Evolutionary conservation across 345 rosid species (phyloP).

Genomic region (Citrus reticulata): DNA sequence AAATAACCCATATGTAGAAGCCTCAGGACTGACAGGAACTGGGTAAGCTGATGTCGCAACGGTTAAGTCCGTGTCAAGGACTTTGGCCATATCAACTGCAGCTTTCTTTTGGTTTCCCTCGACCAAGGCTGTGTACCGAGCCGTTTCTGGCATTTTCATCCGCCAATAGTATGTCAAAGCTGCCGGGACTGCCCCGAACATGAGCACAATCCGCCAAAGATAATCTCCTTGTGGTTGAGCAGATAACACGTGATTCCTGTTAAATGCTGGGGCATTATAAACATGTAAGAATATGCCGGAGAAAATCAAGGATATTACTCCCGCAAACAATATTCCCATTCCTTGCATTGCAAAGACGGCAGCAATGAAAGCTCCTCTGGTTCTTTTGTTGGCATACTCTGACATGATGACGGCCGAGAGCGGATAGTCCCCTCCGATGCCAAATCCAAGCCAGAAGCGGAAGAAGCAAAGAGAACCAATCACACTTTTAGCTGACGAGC

Average conservation of each 20-base stretch:
- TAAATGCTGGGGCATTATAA: slow-evolving; percentile 23
- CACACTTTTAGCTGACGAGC: slow-evolving; percentile 42
- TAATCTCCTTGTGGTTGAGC: slow-evolving; percentile 59
- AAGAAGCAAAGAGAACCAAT: slow-evolving; percentile 66
- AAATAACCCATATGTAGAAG: slow-evolving; percentile 36
- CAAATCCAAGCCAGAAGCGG: slow-evolving; percentile 84
- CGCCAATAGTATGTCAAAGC: slow-evolving; percentile 73
- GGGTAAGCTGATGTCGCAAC: slow-evolving; percentile 4
- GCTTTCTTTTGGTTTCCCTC: slow-evolving; percentile 59
- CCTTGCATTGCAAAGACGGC: slow-evolving; percentile 88
- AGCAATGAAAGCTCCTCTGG: slow-evolving; percentile 69
- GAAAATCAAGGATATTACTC: slow-evolving; percentile 50
- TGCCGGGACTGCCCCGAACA: slow-evolving; percentile 80
- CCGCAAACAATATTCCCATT: slow-evolving; percentile 58
- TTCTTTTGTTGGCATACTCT: slow-evolving; percentile 63
- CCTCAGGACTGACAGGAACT: background rate
- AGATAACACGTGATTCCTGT: slow-evolving; percentile 26
- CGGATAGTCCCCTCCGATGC: slow-evolving; percentile 85
- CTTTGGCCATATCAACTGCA: slow-evolving; percentile 67
- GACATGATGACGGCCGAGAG: slow-evolving; percentile 84
- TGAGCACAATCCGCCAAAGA: slow-evolving; percentile 69
- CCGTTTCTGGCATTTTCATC: slow-evolving; percentile 81
- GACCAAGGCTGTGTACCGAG: slow-evolving; percentile 72
- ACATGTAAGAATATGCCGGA: slow-evolving; percentile 39
- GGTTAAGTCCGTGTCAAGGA: slow-evolving; percentile 28